Base-by-base conservation (phyloP, 139 green algal species). In the Tetratostichococcus sp. region DNA sequence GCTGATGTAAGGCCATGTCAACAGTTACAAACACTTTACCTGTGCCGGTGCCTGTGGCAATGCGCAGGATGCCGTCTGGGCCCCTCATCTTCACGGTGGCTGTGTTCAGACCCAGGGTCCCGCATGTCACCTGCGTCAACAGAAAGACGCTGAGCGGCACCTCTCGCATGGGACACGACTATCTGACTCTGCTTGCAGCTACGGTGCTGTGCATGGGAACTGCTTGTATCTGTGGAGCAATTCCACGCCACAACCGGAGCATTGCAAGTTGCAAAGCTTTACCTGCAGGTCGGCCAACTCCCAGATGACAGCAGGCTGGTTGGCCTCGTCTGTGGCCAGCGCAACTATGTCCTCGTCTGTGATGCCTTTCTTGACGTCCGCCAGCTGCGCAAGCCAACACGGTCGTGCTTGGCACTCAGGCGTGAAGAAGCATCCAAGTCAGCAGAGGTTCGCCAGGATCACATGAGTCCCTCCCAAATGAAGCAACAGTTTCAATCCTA, bases 341-440 rank as follows among this genome's bases (percentile, higher is more conserved):
- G 95, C 95, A 68, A 97, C 78, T 43, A 99, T 77, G 81, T 99
- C 95, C 42, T 97, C 95, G 77, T 99, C 95, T 5, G 76, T 90
- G 62, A 99, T 91, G 50, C 86, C 79, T 86, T 97, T 98, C 84
- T 97, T 97, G 77, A 87, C 93, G 85, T 98, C 94, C 4, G 94
- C 94, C 74, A 98, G 77, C 83, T 93, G 71, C 66, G 67, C 8
- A 23, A 70, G n/a, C n/a, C n/a, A n/a, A n/a, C n/a, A n/a, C n/a
- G n/a, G n/a, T n/a, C n/a, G n/a, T n/a, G n/a, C n/a, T n/a, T n/a
- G n/a, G n/a, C n/a, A n/a, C n/a, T n/a, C n/a, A n/a, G n/a, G n/a
- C n/a, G n/a, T n/a, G n/a, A n/a, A n/a, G n/a, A n/a, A n/a, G n/a
- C n/a, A n/a, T n/a, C n/a, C n/a, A n/a, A n/a, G n/a, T n/a, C n/a